These are phyloP conservation scores for Chlamydomonas schloesseri DNA, from an alignment of 139 green algal species.

Conservation along the genomic window DNA sequence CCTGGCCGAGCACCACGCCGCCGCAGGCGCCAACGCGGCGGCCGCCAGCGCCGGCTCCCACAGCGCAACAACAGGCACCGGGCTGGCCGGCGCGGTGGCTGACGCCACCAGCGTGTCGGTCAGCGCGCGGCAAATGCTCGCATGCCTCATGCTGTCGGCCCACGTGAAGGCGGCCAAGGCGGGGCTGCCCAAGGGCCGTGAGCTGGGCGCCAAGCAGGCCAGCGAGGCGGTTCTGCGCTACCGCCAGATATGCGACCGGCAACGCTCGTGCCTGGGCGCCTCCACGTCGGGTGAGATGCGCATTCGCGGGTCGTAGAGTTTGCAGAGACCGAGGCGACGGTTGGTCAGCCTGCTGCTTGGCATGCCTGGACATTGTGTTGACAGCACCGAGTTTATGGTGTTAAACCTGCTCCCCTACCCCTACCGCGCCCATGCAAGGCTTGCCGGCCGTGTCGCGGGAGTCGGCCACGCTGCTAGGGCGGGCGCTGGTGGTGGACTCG, in stretches of 20 bases:
- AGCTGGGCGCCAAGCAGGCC: background rate
- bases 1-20: slow-evolving; percentile 37
- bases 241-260: slow-evolving; percentile 30
- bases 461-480: background rate
- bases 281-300: slow-evolving; percentile 25
- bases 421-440: background rate
- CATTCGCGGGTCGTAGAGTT: background rate
- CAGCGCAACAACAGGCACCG: background rate
- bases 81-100: background rate
- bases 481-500: slow-evolving; percentile 49
- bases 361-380: no score
- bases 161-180: background rate
- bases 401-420: no score
- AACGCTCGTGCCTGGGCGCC: slow-evolving; percentile 21
- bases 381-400: no score
- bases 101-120: background rate
- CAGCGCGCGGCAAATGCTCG: slow-evolving; percentile 13
- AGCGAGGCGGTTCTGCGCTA: background rate
- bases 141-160: slow-evolving; percentile 12
- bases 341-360: no score
- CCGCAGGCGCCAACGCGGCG: background rate
- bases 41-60: background rate
- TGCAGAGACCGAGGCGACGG: background rate
- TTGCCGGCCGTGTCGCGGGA: background rate
- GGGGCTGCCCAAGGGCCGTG: background rate